Percentiles rank a stretch among this genome's conserved stretches.
Conservation (phyloP, 2,329 filamentous ascomycete genomes). For the Elsinoe batatas region DNA sequence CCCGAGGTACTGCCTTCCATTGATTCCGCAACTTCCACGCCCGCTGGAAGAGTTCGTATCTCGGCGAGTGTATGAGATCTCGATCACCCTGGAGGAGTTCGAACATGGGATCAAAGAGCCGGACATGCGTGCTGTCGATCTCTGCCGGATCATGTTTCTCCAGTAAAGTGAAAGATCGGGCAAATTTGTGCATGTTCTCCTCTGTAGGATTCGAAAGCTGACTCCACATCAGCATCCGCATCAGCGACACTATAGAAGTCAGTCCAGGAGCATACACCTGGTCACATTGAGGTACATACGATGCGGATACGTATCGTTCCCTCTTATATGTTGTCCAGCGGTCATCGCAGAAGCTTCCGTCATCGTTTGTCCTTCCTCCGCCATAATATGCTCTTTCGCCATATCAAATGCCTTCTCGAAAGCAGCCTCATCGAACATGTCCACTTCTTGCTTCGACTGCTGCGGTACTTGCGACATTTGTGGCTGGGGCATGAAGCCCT, state of each 20-base stretch:
- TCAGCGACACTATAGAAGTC: slow-evolving; percentile 7
- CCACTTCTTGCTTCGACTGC: slow-evolving; percentile 23
- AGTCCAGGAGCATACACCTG: background rate
- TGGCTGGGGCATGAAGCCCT: slow-evolving; percentile 29
- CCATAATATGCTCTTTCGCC: slow-evolving; percentile 32
- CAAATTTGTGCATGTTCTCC: slow-evolving; percentile 14
- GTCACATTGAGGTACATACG: background rate
- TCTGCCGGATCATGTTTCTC: slow-evolving; percentile 3
- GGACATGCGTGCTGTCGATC: slow-evolving; percentile 13
- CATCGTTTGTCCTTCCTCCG: slow-evolving; percentile 16
- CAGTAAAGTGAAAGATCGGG: slow-evolving; percentile 11
- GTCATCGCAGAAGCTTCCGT: slow-evolving; percentile 11
- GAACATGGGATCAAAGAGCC: slow-evolving; percentile 15
- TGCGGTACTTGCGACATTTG: slow-evolving; percentile 13
- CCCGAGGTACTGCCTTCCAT: background rate
- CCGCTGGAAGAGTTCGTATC: background rate
- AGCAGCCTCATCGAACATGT: slow-evolving; percentile 44
- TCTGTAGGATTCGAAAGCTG: slow-evolving; percentile 13
- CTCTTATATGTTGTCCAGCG: slow-evolving; percentile 13
- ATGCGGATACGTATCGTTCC: slow-evolving; percentile 14
- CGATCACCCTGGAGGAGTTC: background rate
- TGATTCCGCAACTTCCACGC: background rate
- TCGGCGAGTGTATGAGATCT: background rate
- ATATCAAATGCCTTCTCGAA: slow-evolving; percentile 47
- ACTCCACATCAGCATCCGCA: slow-evolving; percentile 14